Evolutionary conservation across 164 flowering plant genomes (phyloP).

Genomic region (Litsea cubeba): DNA sequence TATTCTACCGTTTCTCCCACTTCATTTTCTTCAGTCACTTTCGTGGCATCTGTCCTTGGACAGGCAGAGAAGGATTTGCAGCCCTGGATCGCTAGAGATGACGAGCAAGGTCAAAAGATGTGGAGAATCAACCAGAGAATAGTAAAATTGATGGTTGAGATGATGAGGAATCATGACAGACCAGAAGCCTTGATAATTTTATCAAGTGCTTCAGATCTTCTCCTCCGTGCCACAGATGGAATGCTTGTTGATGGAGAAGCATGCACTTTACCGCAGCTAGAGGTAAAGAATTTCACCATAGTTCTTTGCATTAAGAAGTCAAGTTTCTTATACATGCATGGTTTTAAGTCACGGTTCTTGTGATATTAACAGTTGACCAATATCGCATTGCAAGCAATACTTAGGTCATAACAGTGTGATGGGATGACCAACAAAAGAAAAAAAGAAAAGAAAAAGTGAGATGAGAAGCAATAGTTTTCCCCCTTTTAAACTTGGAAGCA

Average conservation of each 20-base stretch:
- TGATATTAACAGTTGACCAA: too few relatives aligned
- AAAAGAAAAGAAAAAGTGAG: too few relatives aligned
- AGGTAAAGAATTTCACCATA: constrained; percentile 39
- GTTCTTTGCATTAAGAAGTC: background rate
- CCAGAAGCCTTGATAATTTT: constrained; percentile 79
- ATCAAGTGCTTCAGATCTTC: constrained; percentile 88
- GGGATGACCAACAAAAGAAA: too few relatives aligned
- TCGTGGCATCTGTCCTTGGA: constrained; percentile 19
- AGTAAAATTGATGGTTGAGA: constrained; percentile 73
- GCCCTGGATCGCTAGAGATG: constrained; percentile 96
- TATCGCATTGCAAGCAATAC: too few relatives aligned
- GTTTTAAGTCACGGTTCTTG: background rate
- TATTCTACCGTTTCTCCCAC: background rate
- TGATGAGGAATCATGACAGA: constrained; percentile 82
- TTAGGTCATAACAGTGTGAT: too few relatives aligned
- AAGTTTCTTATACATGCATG: background rate
- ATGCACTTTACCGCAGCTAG: constrained; percentile 92
- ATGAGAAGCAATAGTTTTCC: too few relatives aligned
- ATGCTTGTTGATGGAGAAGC: constrained; percentile 98
- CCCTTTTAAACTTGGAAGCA: too few relatives aligned
- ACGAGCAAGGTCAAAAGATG: constrained; percentile 83
- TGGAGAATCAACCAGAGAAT: constrained; percentile 94
- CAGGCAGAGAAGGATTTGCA: constrained; percentile 95
- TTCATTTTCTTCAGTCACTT: constrained; percentile 29
- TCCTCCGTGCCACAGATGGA: constrained; percentile 94